Evolutionary conservation across 106 monocot species (phyloP), one percentile per base, ranked within the genome.

Genomic region (Hemerocallis citrina): DNA sequence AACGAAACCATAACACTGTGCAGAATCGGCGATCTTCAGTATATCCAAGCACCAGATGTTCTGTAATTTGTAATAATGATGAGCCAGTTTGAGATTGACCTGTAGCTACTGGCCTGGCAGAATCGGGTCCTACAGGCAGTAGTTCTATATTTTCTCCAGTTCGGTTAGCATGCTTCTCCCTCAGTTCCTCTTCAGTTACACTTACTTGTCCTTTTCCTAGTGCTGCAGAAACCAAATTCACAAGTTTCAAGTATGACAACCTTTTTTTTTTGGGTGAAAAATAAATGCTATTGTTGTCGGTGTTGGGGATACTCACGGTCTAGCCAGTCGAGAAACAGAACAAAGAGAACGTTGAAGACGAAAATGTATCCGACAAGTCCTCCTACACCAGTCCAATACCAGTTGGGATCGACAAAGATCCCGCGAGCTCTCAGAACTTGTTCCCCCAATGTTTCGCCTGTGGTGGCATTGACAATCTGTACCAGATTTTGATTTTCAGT

Each of bases 321-420:
- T 2, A 72, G 65, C 42, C 30, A 71, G 20, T 51, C 44, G 27
- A 77, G 58, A 20, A 70, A 66, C 5, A 72, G 50, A 14, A 67
- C 38, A 42, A 57, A 71, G 46, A 71, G 61, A 29, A 17, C 13
- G 35, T 77, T 77, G 66, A 77, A 62, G 22, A 72, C 27, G 31
- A 77, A 31, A 31, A 66, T 55, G 20, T 65, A 77, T 49, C 77
- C 66, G 15, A 66, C n/a, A 23, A 77, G 54, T 47, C 61, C 66
- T 0, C 44, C 77, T 7, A 72, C 51, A 35, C 65, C 65, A 61
- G 72, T 77, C 77, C 77, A 77, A 27, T 66, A 77, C 77, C 71
- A 71, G 32, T 71, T 61, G 22, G 58, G 23, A 57, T 66, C 61
- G 25, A 69, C 56, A 33, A 76, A 69, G 12, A 76, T 59, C 9